phyloP scores from a whole-genome alignment of 2,329 filamentous ascomycete genomes.

The Cyphellophora europaea region DNA sequence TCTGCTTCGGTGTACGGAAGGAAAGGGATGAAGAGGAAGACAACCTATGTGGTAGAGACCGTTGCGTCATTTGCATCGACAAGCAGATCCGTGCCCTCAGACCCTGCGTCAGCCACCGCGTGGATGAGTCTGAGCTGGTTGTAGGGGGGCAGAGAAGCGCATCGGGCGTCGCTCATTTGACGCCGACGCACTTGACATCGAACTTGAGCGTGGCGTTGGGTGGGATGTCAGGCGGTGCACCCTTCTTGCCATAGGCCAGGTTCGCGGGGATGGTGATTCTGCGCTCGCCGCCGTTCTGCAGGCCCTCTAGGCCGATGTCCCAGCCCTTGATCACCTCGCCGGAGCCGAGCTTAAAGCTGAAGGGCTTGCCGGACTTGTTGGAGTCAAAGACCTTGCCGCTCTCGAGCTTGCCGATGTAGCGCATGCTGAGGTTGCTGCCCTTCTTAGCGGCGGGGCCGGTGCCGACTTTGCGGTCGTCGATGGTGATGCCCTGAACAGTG shows the following conservation, averaged over 20 bases:
- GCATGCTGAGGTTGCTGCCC: slow-evolving; percentile 83
- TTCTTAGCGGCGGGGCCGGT: slow-evolving; percentile 78
- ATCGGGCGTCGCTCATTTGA: slow-evolving; percentile 11
- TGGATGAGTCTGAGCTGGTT: not conserved
- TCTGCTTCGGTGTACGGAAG: no score
- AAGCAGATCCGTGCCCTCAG: not conserved
- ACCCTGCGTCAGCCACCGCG: not conserved
- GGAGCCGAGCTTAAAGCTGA: slow-evolving; percentile 86
- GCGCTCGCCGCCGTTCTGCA: slow-evolving; percentile 88
- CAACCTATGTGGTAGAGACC: not conserved
- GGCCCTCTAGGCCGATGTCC: slow-evolving; percentile 89
- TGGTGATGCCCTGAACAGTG: slow-evolving; percentile 75
- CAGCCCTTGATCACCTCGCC: slow-evolving; percentile 98
- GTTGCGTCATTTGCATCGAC: not conserved
- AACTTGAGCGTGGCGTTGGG: slow-evolving; percentile 86
- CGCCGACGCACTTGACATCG: slow-evolving; percentile 67
- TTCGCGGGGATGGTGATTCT: slow-evolving; percentile 80
- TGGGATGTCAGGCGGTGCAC: slow-evolving; percentile 69
- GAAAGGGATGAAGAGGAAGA: no score
- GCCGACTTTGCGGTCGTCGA: slow-evolving; percentile 93
- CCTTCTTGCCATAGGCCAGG: slow-evolving; percentile 80
- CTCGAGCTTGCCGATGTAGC: slow-evolving; percentile 95
- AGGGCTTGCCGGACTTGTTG: slow-evolving; percentile 98
- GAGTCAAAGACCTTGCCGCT: slow-evolving; percentile 75
- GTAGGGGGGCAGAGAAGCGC: not conserved